phyloP scores from a whole-genome alignment of 305 asterid species.

The Fraxinus baroniana region DNA sequence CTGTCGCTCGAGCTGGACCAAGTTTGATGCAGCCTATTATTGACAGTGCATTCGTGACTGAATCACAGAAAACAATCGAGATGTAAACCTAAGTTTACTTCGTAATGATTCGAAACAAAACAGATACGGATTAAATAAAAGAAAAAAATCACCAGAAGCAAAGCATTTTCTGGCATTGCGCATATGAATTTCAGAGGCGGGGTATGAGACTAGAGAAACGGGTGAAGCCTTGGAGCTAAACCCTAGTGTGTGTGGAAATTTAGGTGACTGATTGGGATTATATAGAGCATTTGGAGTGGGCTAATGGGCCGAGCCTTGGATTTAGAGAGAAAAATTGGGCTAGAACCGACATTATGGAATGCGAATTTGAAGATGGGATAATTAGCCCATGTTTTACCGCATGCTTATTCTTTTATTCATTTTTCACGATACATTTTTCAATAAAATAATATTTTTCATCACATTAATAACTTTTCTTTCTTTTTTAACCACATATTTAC shows the following conservation, averaged over 20 bases:
- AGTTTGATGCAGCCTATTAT: constrained; percentile 35
- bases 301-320: background rate
- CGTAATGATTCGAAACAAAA: background rate
- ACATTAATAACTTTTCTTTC: too few species aligned
- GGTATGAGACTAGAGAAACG: background rate
- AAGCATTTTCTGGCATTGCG: background rate
- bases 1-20: constrained; percentile 33
- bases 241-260: background rate
- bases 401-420: too few species aligned
- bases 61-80: background rate
- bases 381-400: too few species aligned
- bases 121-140: background rate
- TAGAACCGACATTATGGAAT: background rate
- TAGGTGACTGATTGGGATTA: background rate
- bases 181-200: background rate
- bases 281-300: background rate
- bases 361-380: background rate
- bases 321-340: background rate
- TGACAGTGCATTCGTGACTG: constrained; percentile 27
- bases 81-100: background rate
- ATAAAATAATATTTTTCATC: too few species aligned
- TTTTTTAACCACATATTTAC: too few species aligned
- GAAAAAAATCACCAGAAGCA: background rate
- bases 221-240: background rate
- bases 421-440: too few species aligned